phyloP scores from a whole-genome alignment of 441 rosid genomes.

The Hura crepitans region DNA sequence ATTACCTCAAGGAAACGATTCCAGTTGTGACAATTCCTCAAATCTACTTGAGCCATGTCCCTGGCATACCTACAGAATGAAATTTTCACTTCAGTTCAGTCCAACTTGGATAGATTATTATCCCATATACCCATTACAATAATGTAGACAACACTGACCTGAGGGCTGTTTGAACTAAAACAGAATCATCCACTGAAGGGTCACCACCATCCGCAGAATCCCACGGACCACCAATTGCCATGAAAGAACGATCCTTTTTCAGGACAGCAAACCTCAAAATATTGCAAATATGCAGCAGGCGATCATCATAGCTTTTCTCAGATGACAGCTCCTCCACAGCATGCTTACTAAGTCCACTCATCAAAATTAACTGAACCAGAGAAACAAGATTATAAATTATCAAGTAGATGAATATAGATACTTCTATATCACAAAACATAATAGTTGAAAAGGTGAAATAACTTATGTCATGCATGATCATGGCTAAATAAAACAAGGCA shows the following conservation, averaged over 20 bases:
- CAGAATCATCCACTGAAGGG: slow-evolving; percentile 73
- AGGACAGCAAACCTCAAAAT: slow-evolving; percentile 83
- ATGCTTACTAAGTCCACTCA: slow-evolving; percentile 90
- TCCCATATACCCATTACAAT: slow-evolving; percentile 20
- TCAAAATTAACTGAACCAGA: slow-evolving; percentile 68
- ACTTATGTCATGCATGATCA: neutral
- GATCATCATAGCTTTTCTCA: slow-evolving; percentile 64
- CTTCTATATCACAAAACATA: neutral
- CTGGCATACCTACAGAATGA: slow-evolving; percentile 56
- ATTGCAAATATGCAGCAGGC: slow-evolving; percentile 76
- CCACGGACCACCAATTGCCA: slow-evolving; percentile 92
- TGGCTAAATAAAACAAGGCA: neutral
- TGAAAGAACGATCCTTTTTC: slow-evolving; percentile 64
- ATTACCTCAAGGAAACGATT: slow-evolving; percentile 91
- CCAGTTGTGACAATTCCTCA: slow-evolving; percentile 74
- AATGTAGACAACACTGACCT: slow-evolving; percentile 45
- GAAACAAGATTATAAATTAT: slow-evolving; percentile 18
- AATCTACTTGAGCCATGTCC: slow-evolving; percentile 69
- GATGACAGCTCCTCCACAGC: slow-evolving; percentile 80
- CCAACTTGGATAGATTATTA: slow-evolving; percentile 14
- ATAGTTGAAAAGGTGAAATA: neutral
- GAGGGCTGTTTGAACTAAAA: slow-evolving; percentile 62
- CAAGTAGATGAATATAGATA: slow-evolving; percentile 7
- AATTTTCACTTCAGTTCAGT: slow-evolving; percentile 16
- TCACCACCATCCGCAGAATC: slow-evolving; percentile 61